Evolutionary conservation across 2,329 filamentous ascomycete species (phyloP).

Genomic region (Rhinocladiella mackenziei): DNA sequence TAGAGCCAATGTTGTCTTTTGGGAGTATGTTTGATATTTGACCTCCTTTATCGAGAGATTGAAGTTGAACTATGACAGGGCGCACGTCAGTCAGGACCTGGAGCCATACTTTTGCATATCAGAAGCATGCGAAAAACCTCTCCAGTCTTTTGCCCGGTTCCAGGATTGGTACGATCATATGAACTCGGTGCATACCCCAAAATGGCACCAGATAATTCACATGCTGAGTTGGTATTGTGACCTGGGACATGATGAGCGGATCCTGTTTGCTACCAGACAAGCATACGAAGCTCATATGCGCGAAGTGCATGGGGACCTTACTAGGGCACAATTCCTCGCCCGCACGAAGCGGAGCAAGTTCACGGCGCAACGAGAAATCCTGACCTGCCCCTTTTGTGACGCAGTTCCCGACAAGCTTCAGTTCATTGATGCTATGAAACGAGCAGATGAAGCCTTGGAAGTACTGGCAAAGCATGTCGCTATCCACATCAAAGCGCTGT

Average conservation of each 20-base stretch:
- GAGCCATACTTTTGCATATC: constrained; percentile 2
- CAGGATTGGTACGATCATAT: not conserved
- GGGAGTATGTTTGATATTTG: not conserved
- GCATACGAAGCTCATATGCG: not conserved
- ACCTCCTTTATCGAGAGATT: not conserved
- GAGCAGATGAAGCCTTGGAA: not conserved
- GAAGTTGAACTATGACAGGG: too few relatives aligned
- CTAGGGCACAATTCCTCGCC: not conserved
- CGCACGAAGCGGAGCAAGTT: not conserved
- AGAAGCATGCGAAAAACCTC: not conserved
- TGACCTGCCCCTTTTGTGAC: not conserved
- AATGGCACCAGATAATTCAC: not conserved
- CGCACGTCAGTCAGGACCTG: not conserved
- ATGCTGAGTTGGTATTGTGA: not conserved
- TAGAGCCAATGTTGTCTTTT: not conserved
- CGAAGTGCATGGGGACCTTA: not conserved
- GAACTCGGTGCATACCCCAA: not conserved
- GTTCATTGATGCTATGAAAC: not conserved
- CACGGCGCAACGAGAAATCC: not conserved
- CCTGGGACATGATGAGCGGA: not conserved
- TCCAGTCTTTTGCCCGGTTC: not conserved
- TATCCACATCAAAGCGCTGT: constrained; percentile 1
- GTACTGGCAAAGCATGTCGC: not conserved
- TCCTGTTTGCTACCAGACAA: not conserved
- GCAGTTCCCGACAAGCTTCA: not conserved